Base-by-base conservation (phyloP, 2,329 filamentous ascomycete species). In the Fonsecaea monophora region DNA sequence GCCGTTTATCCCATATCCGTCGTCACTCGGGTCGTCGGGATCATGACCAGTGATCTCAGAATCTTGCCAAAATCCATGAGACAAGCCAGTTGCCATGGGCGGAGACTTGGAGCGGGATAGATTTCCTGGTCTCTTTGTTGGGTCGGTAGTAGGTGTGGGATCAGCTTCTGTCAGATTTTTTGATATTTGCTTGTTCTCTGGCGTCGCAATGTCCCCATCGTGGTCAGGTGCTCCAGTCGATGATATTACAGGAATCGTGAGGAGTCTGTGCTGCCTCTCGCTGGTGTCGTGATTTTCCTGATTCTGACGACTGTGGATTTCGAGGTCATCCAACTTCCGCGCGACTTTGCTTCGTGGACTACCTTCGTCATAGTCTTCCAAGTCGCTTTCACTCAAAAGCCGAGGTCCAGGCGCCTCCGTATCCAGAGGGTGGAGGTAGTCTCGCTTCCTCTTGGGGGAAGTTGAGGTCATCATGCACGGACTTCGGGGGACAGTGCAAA, bases 1-100 rank as follows among this genome's bases (percentile, higher is more conserved):
- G 1, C 87, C 87, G 71, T 89, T 89, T 69, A 89, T 83, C 4
- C 87, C 87, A 62, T 86, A 85, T 2, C 87, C 86, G 74, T 89
- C 87, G 72, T 89, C 87, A 45, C 83, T 83, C 6, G 84, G 84
- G 62, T 87, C 84, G 4, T 78, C 81, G 2, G 82, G 81, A 60
- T 85, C 81, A 71, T 88, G 85, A 13, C 86, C 86, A 4, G 87
- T 89, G 72, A 89, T 89, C 73, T 89, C 87, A 42, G 81, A 81
- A 69, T 87, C 84, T 72, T 84, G 83, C 87, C 87, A 89, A 65
- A 69, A 73, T 7, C 78, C 73, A 60, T 77, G 76, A 13, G 65
- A 66, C n/a, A 68, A 61, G 40, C 70, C 68, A 18, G 64, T 62
- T 48, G 70, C 58, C 32, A 75, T 73, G 48, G 79, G 78, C 40